Evolutionary conservation across 345 rosid species (phyloP).

Genomic region (Pugionium cornutum): DNA sequence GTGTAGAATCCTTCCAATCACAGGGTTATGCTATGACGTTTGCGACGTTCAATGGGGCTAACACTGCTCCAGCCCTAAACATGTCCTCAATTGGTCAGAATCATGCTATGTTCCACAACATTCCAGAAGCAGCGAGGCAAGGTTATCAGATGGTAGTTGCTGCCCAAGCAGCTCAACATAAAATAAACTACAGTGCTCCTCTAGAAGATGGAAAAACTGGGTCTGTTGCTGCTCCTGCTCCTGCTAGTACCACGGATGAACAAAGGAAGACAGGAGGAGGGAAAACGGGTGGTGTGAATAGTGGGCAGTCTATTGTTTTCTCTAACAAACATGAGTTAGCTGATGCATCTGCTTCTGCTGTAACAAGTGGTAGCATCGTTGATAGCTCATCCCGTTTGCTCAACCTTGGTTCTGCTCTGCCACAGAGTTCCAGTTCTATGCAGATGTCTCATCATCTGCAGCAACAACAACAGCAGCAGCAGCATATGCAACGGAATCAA

Average conservation of each 20-base stretch:
- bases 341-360: slow-evolving; percentile 57
- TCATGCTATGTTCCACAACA: slow-evolving; percentile 71
- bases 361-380: slow-evolving; percentile 60
- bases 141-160: slow-evolving; percentile 57
- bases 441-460: slow-evolving; percentile 42
- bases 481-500: slow-evolving; percentile 51
- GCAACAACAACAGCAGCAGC: slow-evolving; percentile 49
- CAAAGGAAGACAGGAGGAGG: slow-evolving; percentile 48
- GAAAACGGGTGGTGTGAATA: slow-evolving; percentile 34
- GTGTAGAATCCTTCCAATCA: slow-evolving; percentile 57
- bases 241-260: slow-evolving; percentile 55
- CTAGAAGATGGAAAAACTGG: slow-evolving; percentile 72
- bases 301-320: slow-evolving; percentile 86
- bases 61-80: slow-evolving; percentile 55
- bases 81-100: slow-evolving; percentile 73
- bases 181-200: slow-evolving; percentile 60
- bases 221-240: slow-evolving; percentile 48
- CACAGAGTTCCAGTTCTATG: slow-evolving; percentile 53
- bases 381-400: slow-evolving; percentile 72
- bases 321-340: slow-evolving; percentile 58
- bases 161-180: slow-evolving; percentile 52
- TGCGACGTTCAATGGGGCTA: slow-evolving; percentile 63
- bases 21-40: slow-evolving; percentile 92
- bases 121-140: slow-evolving; percentile 74
- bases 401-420: slow-evolving; percentile 57